Evolutionary conservation across 441 rosid species (phyloP), one percentile per base, ranked within the genome.

Genomic region (Brassica hybrid): DNA sequence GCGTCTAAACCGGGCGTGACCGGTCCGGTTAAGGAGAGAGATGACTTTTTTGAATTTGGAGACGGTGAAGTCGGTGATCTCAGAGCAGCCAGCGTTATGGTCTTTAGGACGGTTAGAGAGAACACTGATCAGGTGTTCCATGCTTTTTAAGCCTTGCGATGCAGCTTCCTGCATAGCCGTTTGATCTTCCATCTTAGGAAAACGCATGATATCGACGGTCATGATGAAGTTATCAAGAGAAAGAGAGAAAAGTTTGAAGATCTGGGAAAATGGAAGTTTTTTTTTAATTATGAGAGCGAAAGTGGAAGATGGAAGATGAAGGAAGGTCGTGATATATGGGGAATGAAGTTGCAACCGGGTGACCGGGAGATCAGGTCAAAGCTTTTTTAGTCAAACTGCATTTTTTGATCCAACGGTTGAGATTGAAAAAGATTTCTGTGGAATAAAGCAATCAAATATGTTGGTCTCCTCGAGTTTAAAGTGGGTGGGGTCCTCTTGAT

Each of bases 1-100:
- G 7, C 97, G 94, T 50, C 94, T 73, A 85, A 94, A 94, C 32
- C 97, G 91, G 67, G 98, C 97, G 65, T 89, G 98, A 23, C 97
- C 97, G 21, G 96, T 87, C 5, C 92, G 86, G 69, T 92, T 84
- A 16, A 90, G 85, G 9, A 89, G 86, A 48, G 94, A 89, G 34
- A 94, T 90, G 13, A 87, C 87, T 27, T 90, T 90, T 57, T 84
- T 86, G 80, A 94, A 92, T 81, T 89, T 89, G 34, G 90, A 85
- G 38, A 94, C 90, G 67, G 98, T 88, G 23, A 79, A 56, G 27
- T 92, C 90, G 0, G 96, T 77, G 67, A 88, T 82, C 75, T 86
- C 87, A 0, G 91, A 30, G 80, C 89, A 90, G 69, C 87, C 93
- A 6, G 74, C 81, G 78, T 57, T 81, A 13, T 7, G 65, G 67